Conservation (phyloP, 1,139 yeast species). For the Geotrichum fermentans region DNA sequence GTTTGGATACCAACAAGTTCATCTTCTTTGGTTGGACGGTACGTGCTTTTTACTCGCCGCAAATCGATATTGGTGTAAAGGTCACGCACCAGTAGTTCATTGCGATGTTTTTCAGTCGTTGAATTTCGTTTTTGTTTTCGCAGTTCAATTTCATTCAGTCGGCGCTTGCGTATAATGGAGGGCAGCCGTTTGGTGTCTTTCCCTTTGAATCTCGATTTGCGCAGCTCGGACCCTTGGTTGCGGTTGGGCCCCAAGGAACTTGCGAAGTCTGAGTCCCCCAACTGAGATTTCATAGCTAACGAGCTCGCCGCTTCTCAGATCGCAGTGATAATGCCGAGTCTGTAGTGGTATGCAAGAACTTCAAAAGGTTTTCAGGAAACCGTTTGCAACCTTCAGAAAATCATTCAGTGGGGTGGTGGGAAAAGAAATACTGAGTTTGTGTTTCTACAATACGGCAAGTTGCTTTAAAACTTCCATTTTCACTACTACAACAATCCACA, state of each 20-base stretch:
- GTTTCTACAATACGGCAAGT: too few species aligned
- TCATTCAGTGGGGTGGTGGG: too few species aligned
- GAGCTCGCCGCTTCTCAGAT: too few species aligned
- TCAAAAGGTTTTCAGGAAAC: too few species aligned
- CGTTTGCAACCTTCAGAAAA: too few species aligned
- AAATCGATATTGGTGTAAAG: not conserved
- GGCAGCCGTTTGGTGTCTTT: conserved; percentile 90
- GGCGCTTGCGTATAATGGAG: conserved; percentile 95
- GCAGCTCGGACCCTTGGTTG: not conserved
- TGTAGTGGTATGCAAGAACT: too few species aligned
- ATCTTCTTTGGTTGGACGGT: not conserved
- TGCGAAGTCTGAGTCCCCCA: not conserved
- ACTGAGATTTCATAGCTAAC: not conserved
- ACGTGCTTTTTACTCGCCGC: not conserved
- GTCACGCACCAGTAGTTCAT: not conserved
- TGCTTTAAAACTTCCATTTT: too few species aligned
- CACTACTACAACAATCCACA: too few species aligned
- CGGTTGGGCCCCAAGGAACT: not conserved
- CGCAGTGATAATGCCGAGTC: too few species aligned
- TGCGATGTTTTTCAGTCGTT: not conserved
- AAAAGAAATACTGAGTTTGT: too few species aligned
- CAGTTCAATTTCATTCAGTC: conserved; percentile 92
- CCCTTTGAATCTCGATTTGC: conserved; percentile 75
- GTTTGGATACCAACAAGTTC: conserved; percentile 2
- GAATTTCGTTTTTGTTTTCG: conserved; percentile 69